Conservation (phyloP, 176 grass and related monocot genomes). For the Ensete glaucum region DNA sequence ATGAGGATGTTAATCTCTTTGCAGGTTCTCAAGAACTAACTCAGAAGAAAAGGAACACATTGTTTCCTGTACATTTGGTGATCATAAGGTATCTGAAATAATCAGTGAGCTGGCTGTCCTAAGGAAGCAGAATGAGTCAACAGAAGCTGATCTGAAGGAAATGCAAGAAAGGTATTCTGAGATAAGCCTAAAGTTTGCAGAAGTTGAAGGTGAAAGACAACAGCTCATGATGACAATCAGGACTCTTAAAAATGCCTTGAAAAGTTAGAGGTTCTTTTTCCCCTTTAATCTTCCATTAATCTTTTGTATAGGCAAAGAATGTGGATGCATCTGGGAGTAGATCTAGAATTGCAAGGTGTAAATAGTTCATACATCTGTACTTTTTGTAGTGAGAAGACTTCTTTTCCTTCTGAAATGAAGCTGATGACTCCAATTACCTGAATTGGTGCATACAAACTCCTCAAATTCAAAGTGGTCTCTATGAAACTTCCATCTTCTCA, state of each 20-base stretch:
- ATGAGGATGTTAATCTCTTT: background rate
- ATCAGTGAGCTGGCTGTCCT: background rate
- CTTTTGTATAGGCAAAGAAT: too few species aligned
- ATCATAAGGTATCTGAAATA: background rate
- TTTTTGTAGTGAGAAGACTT: too few species aligned
- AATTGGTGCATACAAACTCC: too few species aligned
- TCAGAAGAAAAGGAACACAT: background rate
- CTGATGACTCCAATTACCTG: too few species aligned
- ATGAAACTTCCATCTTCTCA: too few species aligned
- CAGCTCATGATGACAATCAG: constrained; percentile 1
- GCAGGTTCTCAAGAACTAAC: background rate
- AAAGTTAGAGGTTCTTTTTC: background rate
- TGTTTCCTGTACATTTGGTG: background rate
- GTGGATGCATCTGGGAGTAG: too few species aligned
- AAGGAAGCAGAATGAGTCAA: constrained; percentile 2
- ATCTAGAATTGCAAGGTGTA: too few species aligned
- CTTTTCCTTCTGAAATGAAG: too few species aligned
- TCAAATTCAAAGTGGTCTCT: too few species aligned
- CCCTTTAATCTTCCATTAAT: too few species aligned
- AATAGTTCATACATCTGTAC: too few species aligned
- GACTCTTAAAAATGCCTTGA: constrained; percentile 2
- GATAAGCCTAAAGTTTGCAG: constrained; percentile 42
- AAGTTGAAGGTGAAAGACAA: constrained; percentile 8
- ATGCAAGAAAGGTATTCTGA: constrained; percentile 7
- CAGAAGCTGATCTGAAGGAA: background rate